Base-by-base conservation (phyloP, 345 rosid species). In the Salix dunnii region DNA sequence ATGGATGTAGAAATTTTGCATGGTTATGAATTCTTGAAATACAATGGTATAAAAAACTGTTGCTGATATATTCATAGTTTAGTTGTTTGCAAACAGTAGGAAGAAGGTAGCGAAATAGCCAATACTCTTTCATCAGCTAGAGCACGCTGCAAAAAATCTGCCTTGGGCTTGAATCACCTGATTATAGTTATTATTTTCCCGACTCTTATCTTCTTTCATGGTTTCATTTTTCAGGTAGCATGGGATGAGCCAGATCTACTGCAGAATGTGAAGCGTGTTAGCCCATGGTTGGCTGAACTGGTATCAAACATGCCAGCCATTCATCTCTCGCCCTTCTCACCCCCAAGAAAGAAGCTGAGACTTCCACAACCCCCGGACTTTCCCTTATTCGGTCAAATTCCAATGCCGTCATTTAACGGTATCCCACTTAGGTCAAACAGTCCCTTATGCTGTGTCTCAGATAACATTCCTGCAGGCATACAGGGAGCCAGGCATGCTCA, bases 401-500 rank as follows among this genome's bases (percentile, higher is more conserved):
- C 91, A 13, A 76, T 88, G 74, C 90, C 97, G 17, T 80, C 96
- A 67, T 90, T 89, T 78, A 82, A 94, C 33, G 74, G 88, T 84
- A 92, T 88, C 81, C 89, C 86, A 20, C 87, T 86, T 40, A 77
- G 86, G 71, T 77, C 85, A 42, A 82, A 87, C 90, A 92, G 88
- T 83, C 91, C 91, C 76, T 81, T 92, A 67, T 77, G 87, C 87
- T 87, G 85, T 83, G 81, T 90, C 82, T 84, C 90, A 67, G 93
- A 91, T 79, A 91, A 87, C 81, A 85, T 88, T 87, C 93, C 98
- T 86, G 91, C 90, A 88, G 95, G 98, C 88, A 89, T 96, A 90
- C 99, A 96, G 99, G 99, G 98, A 96, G 97, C 98, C 99, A 96
- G 99, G 99, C 99, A 96, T 87, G 89, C 93, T 78, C 92, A 86